These are phyloP conservation scores for Malus sieversii DNA, from an alignment of 306 rosid genomes.

Conservation along the genomic window DNA sequence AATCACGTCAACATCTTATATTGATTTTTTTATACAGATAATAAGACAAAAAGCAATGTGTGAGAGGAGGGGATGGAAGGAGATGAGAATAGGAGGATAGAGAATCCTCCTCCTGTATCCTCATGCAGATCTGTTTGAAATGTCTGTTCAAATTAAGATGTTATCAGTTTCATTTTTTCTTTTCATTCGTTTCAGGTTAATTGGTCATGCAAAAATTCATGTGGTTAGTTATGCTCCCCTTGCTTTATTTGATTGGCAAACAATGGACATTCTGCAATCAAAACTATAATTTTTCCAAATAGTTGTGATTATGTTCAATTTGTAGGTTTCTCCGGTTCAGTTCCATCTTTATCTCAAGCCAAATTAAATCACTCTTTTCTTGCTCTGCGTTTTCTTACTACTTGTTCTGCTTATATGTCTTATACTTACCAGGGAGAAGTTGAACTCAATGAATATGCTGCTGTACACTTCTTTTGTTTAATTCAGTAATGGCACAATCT, in stretches of 20 bases:
- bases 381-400: not conserved
- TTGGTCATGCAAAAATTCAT: too few species aligned
- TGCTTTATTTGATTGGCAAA: not conserved
- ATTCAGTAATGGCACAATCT: conserved; percentile 71
- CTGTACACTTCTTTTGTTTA: conserved; percentile 80
- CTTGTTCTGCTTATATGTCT: conserved; percentile 10
- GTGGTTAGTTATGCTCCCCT: not conserved
- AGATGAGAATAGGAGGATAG: too few species aligned
- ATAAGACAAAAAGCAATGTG: too few species aligned
- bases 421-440: conserved; percentile 65
- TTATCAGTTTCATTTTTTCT: not conserved
- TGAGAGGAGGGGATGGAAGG: too few species aligned
- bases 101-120: not conserved
- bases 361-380: not conserved
- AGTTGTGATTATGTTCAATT: not conserved
- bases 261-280: not conserved
- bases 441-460: conserved; percentile 92
- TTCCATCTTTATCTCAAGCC: not conserved
- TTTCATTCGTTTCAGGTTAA: too few species aligned
- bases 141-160: not conserved
- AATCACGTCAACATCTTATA: too few species aligned
- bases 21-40: too few species aligned
- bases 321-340: not conserved
- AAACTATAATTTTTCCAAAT: not conserved
- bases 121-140: not conserved